A percentile compares a stretch with the other conserved stretches of the same genome.
Conservation (phyloP, 371 early-diverging fungal species). For the Apophysomyces elegans region DNA sequence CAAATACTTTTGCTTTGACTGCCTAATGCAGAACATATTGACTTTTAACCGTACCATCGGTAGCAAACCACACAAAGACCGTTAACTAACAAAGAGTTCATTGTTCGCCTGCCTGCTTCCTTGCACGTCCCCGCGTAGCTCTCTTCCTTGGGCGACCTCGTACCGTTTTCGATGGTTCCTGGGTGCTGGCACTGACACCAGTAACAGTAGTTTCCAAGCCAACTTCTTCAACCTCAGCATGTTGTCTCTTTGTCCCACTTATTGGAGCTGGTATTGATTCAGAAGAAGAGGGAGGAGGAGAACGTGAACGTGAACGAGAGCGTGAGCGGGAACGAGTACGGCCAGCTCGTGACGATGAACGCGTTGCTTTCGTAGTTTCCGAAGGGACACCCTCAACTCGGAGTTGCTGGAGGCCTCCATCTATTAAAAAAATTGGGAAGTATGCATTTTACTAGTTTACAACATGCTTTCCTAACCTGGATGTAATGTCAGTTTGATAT, state of each 20-base stretch:
- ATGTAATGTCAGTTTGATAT: constrained; percentile 28
- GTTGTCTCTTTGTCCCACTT: background rate
- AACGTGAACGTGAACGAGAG: too few species aligned
- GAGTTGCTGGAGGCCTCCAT: constrained; percentile 43
- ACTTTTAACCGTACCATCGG: too few species aligned
- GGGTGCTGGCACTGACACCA: background rate
- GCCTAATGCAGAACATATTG: too few species aligned
- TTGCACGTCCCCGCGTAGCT: background rate
- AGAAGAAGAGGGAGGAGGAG: too few species aligned
- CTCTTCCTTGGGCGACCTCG: constrained; percentile 4
- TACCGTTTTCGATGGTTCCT: background rate
- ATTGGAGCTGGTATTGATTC: too few species aligned
- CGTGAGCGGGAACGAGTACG: too few species aligned
- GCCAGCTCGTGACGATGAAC: background rate
- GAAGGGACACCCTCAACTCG: constrained; percentile 19
- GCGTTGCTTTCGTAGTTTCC: background rate
- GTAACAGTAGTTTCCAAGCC: background rate
- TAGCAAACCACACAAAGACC: too few species aligned
- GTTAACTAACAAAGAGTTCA: too few species aligned
- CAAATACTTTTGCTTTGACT: too few species aligned
- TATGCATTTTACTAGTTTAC: background rate
- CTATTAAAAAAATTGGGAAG: constrained; percentile 1
- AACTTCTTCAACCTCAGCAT: background rate
- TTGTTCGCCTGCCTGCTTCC: too few species aligned
- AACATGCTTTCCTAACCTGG: constrained; percentile 19